Evolutionary conservation across 140 eudicot genomes (phyloP).

Genomic region (Stevia rebaudiana): DNA sequence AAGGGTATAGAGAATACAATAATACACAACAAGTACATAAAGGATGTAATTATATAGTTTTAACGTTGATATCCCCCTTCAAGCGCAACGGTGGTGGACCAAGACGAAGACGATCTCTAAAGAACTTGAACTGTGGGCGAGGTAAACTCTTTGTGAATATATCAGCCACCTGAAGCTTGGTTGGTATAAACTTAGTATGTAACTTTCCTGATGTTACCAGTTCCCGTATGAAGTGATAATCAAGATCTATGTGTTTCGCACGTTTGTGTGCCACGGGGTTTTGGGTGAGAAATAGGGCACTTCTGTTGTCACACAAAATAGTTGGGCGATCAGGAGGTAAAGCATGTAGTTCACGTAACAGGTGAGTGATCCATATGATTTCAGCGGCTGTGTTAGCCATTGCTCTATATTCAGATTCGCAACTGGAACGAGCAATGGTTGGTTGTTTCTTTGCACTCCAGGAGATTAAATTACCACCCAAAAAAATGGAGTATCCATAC

Average conservation of each 20-base stretch:
- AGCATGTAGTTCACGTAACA: background rate
- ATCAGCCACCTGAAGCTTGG: background rate
- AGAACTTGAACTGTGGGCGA: background rate
- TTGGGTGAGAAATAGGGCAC: no score
- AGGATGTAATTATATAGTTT: no score
- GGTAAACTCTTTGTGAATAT: background rate
- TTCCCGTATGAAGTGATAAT: background rate
- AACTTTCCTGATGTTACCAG: background rate
- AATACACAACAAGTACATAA: no score
- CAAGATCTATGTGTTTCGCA: no score
- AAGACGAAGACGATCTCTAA: background rate
- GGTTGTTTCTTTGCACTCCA: no score
- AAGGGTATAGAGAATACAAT: no score
- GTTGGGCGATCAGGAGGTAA: background rate
- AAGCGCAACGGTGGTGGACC: no score
- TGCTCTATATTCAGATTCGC: background rate
- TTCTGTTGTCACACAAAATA: background rate
- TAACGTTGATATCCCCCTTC: background rate
- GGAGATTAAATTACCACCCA: no score
- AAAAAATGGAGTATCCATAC: no score
- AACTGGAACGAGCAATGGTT: background rate
- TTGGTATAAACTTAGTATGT: background rate
- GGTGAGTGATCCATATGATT: background rate
- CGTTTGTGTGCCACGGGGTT: no score
- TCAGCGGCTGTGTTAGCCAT: background rate